phyloP scores from a whole-genome alignment of 1,284 basidiomycete species.

The Cerioporus squamosus region DNA sequence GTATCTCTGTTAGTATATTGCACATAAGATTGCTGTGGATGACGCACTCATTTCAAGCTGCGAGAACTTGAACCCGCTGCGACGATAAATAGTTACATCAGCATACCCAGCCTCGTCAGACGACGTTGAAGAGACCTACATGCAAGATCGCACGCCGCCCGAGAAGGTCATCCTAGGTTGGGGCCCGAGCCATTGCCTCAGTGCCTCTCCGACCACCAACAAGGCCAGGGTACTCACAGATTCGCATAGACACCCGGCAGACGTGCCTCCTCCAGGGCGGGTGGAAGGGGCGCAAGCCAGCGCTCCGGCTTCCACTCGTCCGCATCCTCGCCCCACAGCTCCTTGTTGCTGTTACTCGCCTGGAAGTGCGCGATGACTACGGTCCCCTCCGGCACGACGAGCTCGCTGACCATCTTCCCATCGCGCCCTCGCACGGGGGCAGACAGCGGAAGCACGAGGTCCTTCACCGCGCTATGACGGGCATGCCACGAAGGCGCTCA shows the following conservation, averaged over 20 bases:
- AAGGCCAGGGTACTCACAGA: slow-evolving; percentile 14
- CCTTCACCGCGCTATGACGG: slow-evolving; percentile 11
- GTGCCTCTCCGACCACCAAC: neutral
- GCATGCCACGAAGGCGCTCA: too few relatives aligned
- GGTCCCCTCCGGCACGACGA: slow-evolving; percentile 18
- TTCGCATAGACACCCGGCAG: slow-evolving; percentile 25
- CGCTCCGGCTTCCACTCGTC: slow-evolving; percentile 29
- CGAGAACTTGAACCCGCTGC: too few relatives aligned
- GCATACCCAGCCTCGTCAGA: neutral
- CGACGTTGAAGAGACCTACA: slow-evolving; percentile 28
- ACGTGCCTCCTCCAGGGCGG: slow-evolving; percentile 9
- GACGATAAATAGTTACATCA: too few relatives aligned
- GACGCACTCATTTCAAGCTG: too few relatives aligned
- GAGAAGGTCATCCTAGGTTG: slow-evolving; percentile 38
- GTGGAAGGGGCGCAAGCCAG: slow-evolving; percentile 20
- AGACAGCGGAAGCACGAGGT: slow-evolving; percentile 16
- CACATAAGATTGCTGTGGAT: too few relatives aligned
- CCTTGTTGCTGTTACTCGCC: slow-evolving; percentile 21
- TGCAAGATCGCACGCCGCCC: slow-evolving; percentile 38
- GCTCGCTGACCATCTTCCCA: slow-evolving; percentile 18
- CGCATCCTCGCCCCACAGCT: slow-evolving; percentile 27
- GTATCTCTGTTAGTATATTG: too few relatives aligned
- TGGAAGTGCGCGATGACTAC: slow-evolving; percentile 16
- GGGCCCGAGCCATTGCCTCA: neutral
- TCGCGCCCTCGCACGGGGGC: slow-evolving; percentile 16